A percentile compares a stretch with the other conserved stretches of the same genome.
phyloP scores from a whole-genome alignment of 352 stramenopile genomes.

The Aphanomyces cochlioides region DNA sequence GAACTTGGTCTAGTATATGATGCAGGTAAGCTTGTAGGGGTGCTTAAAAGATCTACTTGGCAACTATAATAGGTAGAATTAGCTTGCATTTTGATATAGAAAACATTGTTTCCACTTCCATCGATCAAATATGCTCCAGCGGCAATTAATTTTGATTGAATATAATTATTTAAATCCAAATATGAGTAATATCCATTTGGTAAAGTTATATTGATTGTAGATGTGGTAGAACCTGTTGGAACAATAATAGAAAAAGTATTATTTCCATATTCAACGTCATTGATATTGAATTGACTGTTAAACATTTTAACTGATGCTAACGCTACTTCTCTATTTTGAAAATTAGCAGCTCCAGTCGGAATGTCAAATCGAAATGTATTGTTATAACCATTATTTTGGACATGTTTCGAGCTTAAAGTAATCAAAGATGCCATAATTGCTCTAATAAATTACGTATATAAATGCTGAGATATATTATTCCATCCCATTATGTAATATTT shows the following conservation, averaged over 20 bases:
- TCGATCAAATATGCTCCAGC: background rate
- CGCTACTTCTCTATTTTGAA: background rate
- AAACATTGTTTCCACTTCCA: background rate
- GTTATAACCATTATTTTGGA: background rate
- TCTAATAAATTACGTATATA: background rate
- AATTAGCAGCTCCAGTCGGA: background rate
- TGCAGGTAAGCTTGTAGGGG: background rate
- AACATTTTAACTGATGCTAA: background rate
- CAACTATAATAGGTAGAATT: background rate
- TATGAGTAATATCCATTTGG: slow-evolving; percentile 1
- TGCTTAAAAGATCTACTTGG: background rate
- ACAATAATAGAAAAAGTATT: slow-evolving; percentile 3
- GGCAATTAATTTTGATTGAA: background rate
- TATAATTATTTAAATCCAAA: background rate
- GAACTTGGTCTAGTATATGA: background rate
- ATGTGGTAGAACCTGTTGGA: background rate
- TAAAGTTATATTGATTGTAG: background rate
- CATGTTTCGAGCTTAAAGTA: background rate
- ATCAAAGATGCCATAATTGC: background rate
- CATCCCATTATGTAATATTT: slow-evolving; percentile 1
- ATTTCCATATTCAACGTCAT: background rate
- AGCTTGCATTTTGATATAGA: slow-evolving; percentile 1
- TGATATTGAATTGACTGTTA: slow-evolving; percentile 1
- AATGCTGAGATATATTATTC: background rate
- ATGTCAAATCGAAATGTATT: background rate